Percentiles rank a stretch among this genome's conserved stretches.
Conservation (phyloP, 805 yeast genomes). For the Candida vaughaniae region DNA sequence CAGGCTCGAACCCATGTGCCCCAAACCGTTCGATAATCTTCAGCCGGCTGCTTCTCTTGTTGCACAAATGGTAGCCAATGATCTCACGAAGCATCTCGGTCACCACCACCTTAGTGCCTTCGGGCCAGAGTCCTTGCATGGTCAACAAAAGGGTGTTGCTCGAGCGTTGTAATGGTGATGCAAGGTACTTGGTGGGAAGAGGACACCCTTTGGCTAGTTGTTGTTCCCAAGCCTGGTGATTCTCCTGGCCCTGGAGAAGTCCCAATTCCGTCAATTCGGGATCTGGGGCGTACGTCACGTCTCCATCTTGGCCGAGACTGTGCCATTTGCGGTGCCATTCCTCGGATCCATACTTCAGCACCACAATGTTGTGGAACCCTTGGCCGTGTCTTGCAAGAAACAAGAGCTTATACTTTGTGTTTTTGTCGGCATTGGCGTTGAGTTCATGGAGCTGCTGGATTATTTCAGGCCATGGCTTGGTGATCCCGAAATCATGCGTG, state of each 20-base stretch:
- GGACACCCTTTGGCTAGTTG: conserved; percentile 51
- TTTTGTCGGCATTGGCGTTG: conserved; percentile 28
- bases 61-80: conserved; percentile 61
- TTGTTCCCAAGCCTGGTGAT: conserved; percentile 42
- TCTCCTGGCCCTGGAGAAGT: conserved; percentile 52
- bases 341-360: conserved; percentile 51
- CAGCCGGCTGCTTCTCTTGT: conserved; percentile 47
- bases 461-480: conserved; percentile 41
- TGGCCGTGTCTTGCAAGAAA: conserved; percentile 69
- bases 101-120: conserved; percentile 26
- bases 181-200: conserved; percentile 52
- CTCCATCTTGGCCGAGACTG: conserved; percentile 51
- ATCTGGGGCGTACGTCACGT: conserved; percentile 58
- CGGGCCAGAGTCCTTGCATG: conserved; percentile 38
- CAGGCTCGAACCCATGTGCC: conserved; percentile 33
- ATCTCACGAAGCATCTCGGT: conserved; percentile 57
- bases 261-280: conserved; percentile 59
- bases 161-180: conserved; percentile 66
- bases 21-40: conserved; percentile 39
- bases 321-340: conserved; percentile 62
- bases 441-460: conserved; percentile 29
- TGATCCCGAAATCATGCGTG: conserved; percentile 44
- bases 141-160: conserved; percentile 54
- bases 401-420: conserved; percentile 47
- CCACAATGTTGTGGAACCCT: conserved; percentile 62